Conservation (phyloP, 1,284 basidiomycete genomes). For the Heterobasidion irregulare region DNA sequence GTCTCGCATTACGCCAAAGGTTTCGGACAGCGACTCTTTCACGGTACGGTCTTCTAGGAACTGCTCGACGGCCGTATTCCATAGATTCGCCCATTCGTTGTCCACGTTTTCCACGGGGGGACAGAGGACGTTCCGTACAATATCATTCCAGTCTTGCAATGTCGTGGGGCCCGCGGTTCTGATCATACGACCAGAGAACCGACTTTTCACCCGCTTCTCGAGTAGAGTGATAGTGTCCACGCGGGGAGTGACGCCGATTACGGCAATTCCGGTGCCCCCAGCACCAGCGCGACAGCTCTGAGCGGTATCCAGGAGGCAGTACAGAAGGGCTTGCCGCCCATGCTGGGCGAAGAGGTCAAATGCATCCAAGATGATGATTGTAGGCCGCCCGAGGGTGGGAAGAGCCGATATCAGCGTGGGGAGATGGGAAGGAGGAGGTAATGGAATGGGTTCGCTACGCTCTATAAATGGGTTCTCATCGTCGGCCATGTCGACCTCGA, state of each 20-base stretch:
- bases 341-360: slow-evolving; percentile 90
- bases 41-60: slow-evolving; percentile 44
- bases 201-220: slow-evolving; percentile 92
- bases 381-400: slow-evolving; percentile 69
- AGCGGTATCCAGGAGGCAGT: slow-evolving; percentile 82
- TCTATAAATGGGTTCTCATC: slow-evolving; percentile 29
- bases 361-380: slow-evolving; percentile 79
- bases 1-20: slow-evolving; percentile 63
- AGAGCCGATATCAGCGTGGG: slow-evolving; percentile 74
- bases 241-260: slow-evolving; percentile 78
- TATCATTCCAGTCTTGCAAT: slow-evolving; percentile 41
- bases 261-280: slow-evolving; percentile 62
- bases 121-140: slow-evolving; percentile 36
- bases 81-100: slow-evolving; percentile 44
- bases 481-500: slow-evolving; percentile 31
- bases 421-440: slow-evolving; percentile 71
- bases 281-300: slow-evolving; percentile 55
- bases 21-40: slow-evolving; percentile 40
- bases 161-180: slow-evolving; percentile 57
- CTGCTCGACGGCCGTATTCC: slow-evolving; percentile 51
- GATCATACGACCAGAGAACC: slow-evolving; percentile 87
- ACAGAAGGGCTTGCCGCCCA: slow-evolving; percentile 80
- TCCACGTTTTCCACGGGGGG: slow-evolving; percentile 18
- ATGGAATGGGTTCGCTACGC: slow-evolving; percentile 19
- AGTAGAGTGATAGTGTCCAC: slow-evolving; percentile 84